Base-by-base conservation (phyloP, 2,329 filamentous ascomycete genomes). In the Lithohypha guttulata region DNA sequence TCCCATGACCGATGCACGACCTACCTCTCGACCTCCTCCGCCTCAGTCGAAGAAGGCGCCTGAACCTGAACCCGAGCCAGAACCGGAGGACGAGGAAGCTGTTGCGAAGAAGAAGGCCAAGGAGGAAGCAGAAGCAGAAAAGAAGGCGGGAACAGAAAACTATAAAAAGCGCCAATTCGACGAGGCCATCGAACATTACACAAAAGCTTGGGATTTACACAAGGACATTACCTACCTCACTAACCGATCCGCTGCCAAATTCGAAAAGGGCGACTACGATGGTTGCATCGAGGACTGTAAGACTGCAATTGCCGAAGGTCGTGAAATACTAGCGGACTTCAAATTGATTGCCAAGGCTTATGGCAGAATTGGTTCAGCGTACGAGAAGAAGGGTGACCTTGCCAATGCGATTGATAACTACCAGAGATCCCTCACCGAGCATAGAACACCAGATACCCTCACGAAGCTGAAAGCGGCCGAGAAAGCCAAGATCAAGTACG, bases 131-230 rank as follows among this genome's bases (percentile, higher is more conserved):
- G 91, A 98, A 53, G 84, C 86, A 59, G 83, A 95, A 65, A 98
- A 98, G 76, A 83, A 80, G 20, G 70, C 93, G 42, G 91, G 91
- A 42, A 98, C 89, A 10, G 85, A 91, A 53, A 80, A 81, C 61
- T 98, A 98, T 73, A 98, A 98, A 79, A 96, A 96, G 75, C 81
- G 85, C 52, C 79, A 95, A 58, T 95, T 98, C 51, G 91, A 96
- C 54, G 78, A 82, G 56, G 91, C 91, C 35, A 95, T 98, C 54
- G 77, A 79, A 57, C 85, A 98, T 68, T 98, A 98, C 70, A 75
- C 63, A 59, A 93, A 93, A 61, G 91, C 91, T 0, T 98, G 91
- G 91, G 87, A 94, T 43, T 63, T 83, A 26, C 72, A 84, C 75
- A 91, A 95, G 71, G 91, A 98, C 55, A 93, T 98, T 55, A 91